phyloP scores from a whole-genome alignment of 768 basidiomycete species.

The Naematelia encephala region DNA sequence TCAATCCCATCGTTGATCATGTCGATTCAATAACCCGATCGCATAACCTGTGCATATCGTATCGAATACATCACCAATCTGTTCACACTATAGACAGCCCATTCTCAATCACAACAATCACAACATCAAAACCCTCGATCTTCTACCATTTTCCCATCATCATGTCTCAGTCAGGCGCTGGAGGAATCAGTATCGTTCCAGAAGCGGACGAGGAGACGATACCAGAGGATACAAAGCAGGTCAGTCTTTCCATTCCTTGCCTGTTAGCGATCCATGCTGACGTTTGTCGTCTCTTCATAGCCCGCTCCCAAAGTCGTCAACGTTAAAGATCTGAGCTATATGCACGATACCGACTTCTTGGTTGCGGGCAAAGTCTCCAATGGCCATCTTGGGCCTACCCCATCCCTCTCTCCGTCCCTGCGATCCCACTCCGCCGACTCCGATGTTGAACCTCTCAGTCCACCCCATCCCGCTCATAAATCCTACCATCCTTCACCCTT shows the following conservation, averaged over 20 bases:
- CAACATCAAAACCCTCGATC: not conserved
- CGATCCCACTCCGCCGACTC: constrained; percentile 26
- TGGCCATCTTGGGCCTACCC: constrained; percentile 10
- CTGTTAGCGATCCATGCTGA: not conserved
- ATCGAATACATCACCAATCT: not conserved
- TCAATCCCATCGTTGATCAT: not conserved
- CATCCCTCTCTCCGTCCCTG: constrained; percentile 18
- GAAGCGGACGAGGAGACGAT: constrained; percentile 23
- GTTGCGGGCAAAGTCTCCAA: constrained; percentile 9
- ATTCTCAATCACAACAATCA: not conserved
- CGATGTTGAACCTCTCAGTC: constrained; percentile 17
- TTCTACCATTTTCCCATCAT: constrained; percentile 4
- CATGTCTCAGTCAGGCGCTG: constrained; percentile 16
- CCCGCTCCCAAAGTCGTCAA: constrained; percentile 16
- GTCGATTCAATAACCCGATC: not conserved
- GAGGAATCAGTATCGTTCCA: constrained; percentile 8
- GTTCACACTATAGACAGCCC: too few relatives aligned
- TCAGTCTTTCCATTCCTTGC: constrained; percentile 3
- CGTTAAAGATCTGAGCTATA: constrained; percentile 28
- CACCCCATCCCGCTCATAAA: constrained; percentile 6
- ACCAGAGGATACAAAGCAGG: constrained; percentile 27
- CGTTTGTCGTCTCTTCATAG: not conserved
- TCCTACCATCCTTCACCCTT: constrained; percentile 20
- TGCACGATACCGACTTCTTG: constrained; percentile 15
- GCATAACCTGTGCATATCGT: not conserved